A percentile compares a stretch with the other conserved stretches of the same genome.
phyloP scores from a whole-genome alignment of 2,329 filamentous ascomycete genomes.

The Pseudogymnoascus sp. region DNA sequence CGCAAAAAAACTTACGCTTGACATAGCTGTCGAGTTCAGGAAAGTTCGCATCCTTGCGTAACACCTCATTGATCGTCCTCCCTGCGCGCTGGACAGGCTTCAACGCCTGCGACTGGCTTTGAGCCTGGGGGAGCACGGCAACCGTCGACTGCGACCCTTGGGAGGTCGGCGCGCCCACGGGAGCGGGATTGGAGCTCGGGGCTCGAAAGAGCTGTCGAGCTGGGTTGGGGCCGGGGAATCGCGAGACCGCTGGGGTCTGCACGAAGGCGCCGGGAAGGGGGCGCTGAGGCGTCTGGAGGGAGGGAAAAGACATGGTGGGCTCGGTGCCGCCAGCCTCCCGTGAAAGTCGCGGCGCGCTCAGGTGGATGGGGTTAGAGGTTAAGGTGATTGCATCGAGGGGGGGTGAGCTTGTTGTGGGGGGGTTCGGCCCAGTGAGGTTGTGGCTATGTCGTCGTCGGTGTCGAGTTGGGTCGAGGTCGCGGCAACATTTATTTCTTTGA shows the following conservation, averaged over 20 bases:
- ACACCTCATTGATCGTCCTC: constrained; percentile 69
- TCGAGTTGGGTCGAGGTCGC: constrained; percentile 5
- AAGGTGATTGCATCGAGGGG: constrained; percentile 3
- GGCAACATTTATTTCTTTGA: constrained; percentile 10
- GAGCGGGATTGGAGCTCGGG: constrained; percentile 19
- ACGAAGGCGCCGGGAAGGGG: constrained; percentile 68
- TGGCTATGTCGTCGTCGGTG: not conserved
- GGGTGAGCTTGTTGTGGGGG: not conserved
- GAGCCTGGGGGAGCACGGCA: constrained; percentile 29
- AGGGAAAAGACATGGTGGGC: constrained; percentile 9
- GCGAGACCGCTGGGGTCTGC: constrained; percentile 59
- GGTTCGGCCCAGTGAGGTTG: constrained; percentile 4
- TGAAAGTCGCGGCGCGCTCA: constrained; percentile 5
- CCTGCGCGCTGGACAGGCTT: constrained; percentile 74
- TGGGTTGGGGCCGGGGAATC: constrained; percentile 39
- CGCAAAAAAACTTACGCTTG: constrained; percentile 55
- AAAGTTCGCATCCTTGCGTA: constrained; percentile 70
- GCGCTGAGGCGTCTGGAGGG: constrained; percentile 55
- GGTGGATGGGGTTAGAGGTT: constrained; percentile 1
- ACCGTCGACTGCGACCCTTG: constrained; percentile 15
- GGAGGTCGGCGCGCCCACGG: constrained; percentile 20
- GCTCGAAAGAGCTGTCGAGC: constrained; percentile 44
- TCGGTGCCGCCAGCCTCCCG: constrained; percentile 6
- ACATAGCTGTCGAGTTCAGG: constrained; percentile 87
- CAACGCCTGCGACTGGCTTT: constrained; percentile 41